Conservation (phyloP, 345 rosid genomes). For the Acer yangbiense region DNA sequence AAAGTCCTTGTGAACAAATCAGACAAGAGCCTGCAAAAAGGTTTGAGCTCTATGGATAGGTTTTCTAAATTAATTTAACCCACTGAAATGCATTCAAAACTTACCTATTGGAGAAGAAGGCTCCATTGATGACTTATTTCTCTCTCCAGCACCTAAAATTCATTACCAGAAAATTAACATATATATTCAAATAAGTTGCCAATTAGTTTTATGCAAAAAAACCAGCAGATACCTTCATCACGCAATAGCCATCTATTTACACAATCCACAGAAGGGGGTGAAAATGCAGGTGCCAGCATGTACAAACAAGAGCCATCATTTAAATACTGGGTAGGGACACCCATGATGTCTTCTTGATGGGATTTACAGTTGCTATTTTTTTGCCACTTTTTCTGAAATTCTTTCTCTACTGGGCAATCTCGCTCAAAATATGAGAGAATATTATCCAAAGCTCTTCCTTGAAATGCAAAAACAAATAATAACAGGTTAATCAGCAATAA, state of each 20-base stretch:
- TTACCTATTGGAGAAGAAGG: constrained; percentile 39
- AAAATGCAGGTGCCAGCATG: constrained; percentile 60
- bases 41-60: constrained; percentile 12
- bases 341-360: constrained; percentile 44
- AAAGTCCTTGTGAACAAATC: constrained; percentile 36
- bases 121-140: constrained; percentile 19
- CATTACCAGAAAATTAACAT: constrained; percentile 12
- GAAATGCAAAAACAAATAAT: constrained; percentile 17
- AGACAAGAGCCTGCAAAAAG: constrained; percentile 39
- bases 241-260: constrained; percentile 57
- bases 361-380: constrained; percentile 19
- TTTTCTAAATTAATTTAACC: not conserved
- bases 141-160: constrained; percentile 37
- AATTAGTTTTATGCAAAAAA: constrained; percentile 19
- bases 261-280: constrained; percentile 73
- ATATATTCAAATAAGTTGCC: constrained; percentile 9
- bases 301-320: constrained; percentile 77
- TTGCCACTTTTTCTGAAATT: constrained; percentile 23
- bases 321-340: constrained; percentile 67
- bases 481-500: constrained; percentile 34
- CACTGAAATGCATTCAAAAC: constrained; percentile 12
- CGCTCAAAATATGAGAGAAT: constrained; percentile 45
- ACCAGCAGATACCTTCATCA: constrained; percentile 46
- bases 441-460: constrained; percentile 43
- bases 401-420: constrained; percentile 31